phyloP scores from a whole-genome alignment of 2,329 filamentous ascomycete genomes.

The Diaporthe destruens region DNA sequence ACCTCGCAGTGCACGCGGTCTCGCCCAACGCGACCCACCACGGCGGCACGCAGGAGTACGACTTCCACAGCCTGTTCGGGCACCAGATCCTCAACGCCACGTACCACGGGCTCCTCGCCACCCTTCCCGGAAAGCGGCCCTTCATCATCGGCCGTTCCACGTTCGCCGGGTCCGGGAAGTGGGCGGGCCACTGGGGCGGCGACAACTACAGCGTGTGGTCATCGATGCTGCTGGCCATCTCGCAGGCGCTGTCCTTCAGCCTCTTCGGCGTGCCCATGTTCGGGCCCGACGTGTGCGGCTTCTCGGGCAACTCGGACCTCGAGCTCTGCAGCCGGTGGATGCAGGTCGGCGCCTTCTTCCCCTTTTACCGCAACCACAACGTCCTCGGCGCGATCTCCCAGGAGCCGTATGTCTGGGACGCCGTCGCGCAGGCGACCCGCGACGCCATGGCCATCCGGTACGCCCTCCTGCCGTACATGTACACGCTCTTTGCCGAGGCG shows the following conservation, averaged over 20 bases:
- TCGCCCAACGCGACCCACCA: slow-evolving; percentile 83
- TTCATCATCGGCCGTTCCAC: slow-evolving; percentile 87
- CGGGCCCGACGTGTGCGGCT: slow-evolving; percentile 77
- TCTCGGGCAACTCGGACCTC: slow-evolving; percentile 74
- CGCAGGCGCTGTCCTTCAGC: slow-evolving; percentile 80
- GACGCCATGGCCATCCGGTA: slow-evolving; percentile 79
- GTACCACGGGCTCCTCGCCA: slow-evolving; percentile 74
- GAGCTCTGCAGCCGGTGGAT: slow-evolving; percentile 79
- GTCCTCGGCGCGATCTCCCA: slow-evolving; percentile 70
- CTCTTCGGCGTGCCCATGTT: slow-evolving; percentile 85
- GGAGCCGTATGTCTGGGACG: slow-evolving; percentile 79
- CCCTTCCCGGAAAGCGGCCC: slow-evolving; percentile 77
- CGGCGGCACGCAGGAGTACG: slow-evolving; percentile 81
- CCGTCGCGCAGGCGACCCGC: slow-evolving; percentile 73
- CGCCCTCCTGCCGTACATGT: slow-evolving; percentile 79
- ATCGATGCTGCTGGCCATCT: slow-evolving; percentile 82
- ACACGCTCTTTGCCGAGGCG: slow-evolving; percentile 78
- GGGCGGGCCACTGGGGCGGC: slow-evolving; percentile 86
- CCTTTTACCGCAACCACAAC: slow-evolving; percentile 85
- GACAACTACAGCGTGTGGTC: slow-evolving; percentile 79
- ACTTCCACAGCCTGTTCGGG: slow-evolving; percentile 81
- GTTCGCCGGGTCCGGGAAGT: slow-evolving; percentile 81
- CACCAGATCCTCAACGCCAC: slow-evolving; percentile 83
- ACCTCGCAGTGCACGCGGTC: slow-evolving; percentile 79
- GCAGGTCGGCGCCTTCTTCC: slow-evolving; percentile 74